These are phyloP conservation scores for Pythium volutum DNA, from an alignment of 352 stramenopile species.

Conservation along the genomic window DNA sequence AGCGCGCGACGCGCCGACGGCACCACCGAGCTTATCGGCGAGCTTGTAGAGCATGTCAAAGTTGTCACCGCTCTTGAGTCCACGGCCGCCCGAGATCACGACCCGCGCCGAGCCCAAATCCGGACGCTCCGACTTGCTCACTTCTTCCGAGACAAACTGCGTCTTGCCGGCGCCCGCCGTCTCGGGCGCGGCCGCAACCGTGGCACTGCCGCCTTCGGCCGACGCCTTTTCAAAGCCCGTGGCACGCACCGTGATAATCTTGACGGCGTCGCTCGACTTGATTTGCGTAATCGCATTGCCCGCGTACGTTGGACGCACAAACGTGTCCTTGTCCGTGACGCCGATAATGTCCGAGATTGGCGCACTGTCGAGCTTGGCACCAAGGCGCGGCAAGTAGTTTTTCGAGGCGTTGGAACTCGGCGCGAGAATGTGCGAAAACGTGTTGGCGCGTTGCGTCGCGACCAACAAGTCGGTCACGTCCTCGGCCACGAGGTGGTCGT, in stretches of 20 bases:
- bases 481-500: constrained; percentile 87
- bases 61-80: constrained; percentile 97
- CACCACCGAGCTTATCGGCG: constrained; percentile 97
- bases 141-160: constrained; percentile 92
- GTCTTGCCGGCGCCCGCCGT: constrained; percentile 63
- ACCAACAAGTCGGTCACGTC: constrained; percentile 81
- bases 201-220: constrained; percentile 62
- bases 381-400: constrained; percentile 95
- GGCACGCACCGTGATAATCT: constrained; percentile 95
- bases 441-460: constrained; percentile 52
- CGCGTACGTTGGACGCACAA: constrained; percentile 88
- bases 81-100: constrained; percentile 95
- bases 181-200: constrained; percentile 63
- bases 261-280: constrained; percentile 87
- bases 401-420: constrained; percentile 95
- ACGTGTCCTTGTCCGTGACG: constrained; percentile 92
- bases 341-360: constrained; percentile 97
- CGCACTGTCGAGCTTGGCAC: constrained; percentile 92
- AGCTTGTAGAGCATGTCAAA: constrained; percentile 97
- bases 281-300: constrained; percentile 89
- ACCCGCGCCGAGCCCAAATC: constrained; percentile 93
- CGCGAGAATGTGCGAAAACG: constrained; percentile 93
- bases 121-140: constrained; percentile 94
- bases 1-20: constrained; percentile 96
- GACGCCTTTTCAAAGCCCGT: constrained; percentile 98